Base-by-base conservation (phyloP, 768 basidiomycete species). In the Boletus reticulatus region DNA sequence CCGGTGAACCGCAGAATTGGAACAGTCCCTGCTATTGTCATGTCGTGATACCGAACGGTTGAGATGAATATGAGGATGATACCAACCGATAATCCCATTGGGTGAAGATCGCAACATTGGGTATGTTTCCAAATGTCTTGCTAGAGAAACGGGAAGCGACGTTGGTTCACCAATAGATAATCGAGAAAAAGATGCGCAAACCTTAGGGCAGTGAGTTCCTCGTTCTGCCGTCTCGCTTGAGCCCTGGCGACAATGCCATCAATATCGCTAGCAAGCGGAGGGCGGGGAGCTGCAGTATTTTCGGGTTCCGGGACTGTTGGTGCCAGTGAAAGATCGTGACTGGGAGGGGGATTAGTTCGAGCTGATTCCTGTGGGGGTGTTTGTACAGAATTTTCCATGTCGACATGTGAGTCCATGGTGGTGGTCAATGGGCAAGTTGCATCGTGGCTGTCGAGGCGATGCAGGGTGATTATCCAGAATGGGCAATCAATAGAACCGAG, bases 111-210 rank as follows among this genome's bases (percentile, higher is more conserved):
- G 53, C 52, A 32, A 70, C 43, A 17, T 51, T 47, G 2, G 66
- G 69, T 20, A 72, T 70, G 36, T 55, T 29, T 14, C 69, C 70
- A 19, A 68, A 69, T 1, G 29, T 56, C 48, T 52, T 57, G 24
- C 69, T 70, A 45, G 12, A 10, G 36, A 42, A 6, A 48, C 31
- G 29, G 29, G 29, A 24, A 22, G 43, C 6, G 11, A 29, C 17
- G 24, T 57, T 22, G 14, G 20, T 3, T 3, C 8, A 34, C 9
- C 14, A 43, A 50, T 56, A 10, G 20, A 34, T 22, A 16, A 50
- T 46, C 24, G 31, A 24, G 41, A 22, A 22, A 39, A 42, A 34
- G 14, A 32, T 6, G 34, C 14, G 12, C 34, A 36, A 11, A 60
- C 63, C 50, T 12, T 11, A 57, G 32, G 0, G 4, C 27, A 7